Evolutionary conservation across 2,329 filamentous ascomycete genomes (phyloP).

Genomic region (Xylaria sp.): DNA sequence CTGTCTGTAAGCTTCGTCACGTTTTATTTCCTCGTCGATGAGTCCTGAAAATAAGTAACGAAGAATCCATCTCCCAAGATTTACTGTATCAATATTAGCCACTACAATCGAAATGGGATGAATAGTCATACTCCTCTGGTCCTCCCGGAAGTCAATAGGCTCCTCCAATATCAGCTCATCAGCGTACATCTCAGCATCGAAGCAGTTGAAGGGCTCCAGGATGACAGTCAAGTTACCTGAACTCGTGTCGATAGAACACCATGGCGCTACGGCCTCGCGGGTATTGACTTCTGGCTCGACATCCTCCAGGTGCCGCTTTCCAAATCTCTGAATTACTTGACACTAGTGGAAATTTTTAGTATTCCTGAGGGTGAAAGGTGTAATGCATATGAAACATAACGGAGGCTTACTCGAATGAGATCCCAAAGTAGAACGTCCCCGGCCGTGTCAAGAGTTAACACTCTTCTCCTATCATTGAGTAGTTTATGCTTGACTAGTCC

Average conservation of each 20-base stretch:
- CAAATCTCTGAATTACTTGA: constrained; percentile 88
- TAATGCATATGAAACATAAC: constrained; percentile 1
- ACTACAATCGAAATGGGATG: not conserved
- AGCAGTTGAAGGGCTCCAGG: constrained; percentile 93
- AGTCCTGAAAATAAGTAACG: constrained; percentile 90
- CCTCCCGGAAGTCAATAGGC: constrained; percentile 84
- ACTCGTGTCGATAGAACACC: constrained; percentile 94
- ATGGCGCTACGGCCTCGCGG: constrained; percentile 88
- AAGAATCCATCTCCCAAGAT: constrained; percentile 95
- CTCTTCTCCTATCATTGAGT: constrained; percentile 88
- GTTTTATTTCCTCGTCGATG: constrained; percentile 88
- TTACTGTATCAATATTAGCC: constrained; percentile 68
- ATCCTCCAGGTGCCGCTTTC: constrained; percentile 92
- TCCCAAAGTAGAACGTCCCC: constrained; percentile 97
- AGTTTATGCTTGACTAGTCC: constrained; percentile 93
- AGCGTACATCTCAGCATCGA: constrained; percentile 96
- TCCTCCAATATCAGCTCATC: constrained; percentile 84
- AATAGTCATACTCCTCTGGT: constrained; percentile 81
- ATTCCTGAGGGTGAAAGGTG: constrained; percentile 3
- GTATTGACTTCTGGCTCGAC: constrained; percentile 90
- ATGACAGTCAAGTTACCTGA: constrained; percentile 92
- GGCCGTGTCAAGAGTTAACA: constrained; percentile 91
- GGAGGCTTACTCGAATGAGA: constrained; percentile 77
- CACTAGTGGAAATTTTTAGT: constrained; percentile 65
- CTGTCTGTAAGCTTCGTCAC: constrained; percentile 79